Base-by-base conservation (phyloP, 768 basidiomycete genomes). In the Auriscalpium orientale region DNA sequence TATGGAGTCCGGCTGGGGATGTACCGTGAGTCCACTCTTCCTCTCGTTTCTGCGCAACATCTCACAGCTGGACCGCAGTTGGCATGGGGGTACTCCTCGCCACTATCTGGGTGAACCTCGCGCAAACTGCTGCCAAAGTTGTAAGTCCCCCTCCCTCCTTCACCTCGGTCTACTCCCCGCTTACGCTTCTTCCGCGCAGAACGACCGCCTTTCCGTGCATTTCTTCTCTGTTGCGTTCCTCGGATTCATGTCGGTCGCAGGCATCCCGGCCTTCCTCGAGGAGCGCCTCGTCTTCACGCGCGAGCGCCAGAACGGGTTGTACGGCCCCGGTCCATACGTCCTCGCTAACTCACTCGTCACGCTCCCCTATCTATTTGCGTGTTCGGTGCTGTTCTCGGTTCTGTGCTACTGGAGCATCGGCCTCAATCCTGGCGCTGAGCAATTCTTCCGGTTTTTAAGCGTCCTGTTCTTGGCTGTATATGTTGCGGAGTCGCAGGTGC, bases 151-250 rank as follows among this genome's bases (percentile, higher is more conserved):
- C 65, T 12, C 71, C 21, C 7, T 48, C 8, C 2, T 48, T 20
- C 21, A 16, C 8, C 15, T 20, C 21, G 20, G 2, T 10, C 46
- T 78, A 1, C 1, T 12, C 28, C 13, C n/a, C 76, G 74, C 18
- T 55, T 60, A 21, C 54, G 59, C 4, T 73, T 74, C 53, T 71
- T 3, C 21, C 72, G 1, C 1, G 75, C 78, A 48, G 76, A 78
- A 57, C 28, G 78, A 78, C 62, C 66, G 77, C 18, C 67, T 79
- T 2, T 79, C 78, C 12, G 78, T 81, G 1, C 73, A 78, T 59
- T 84, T 84, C 65, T 83, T 76, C 66, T 75, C 76, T 46, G 79
- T 80, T 18, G 81, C 82, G 0, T 82, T 81, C 65, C 61, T 82
- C 7, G 75, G 74, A 1, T 79, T 79, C 56, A 82, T 82, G 80